Conservation (phyloP, 2,329 filamentous ascomycete genomes). For the Pestalotiopsis sp. region DNA sequence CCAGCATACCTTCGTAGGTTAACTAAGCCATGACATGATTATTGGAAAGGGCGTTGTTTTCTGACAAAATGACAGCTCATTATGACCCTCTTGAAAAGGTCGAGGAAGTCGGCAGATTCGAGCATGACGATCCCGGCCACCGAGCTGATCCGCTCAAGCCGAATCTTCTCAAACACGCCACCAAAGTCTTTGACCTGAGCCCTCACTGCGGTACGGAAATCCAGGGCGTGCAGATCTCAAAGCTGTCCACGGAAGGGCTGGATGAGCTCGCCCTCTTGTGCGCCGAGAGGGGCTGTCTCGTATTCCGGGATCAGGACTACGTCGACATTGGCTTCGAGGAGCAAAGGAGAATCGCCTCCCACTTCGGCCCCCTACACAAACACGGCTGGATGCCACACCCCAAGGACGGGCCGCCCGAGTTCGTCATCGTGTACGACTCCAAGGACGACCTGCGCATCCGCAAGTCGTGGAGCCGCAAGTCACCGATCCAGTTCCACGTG, state of each 20-base stretch:
- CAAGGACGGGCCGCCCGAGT: constrained; percentile 23
- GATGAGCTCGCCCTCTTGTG: constrained; percentile 25
- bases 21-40: neutral
- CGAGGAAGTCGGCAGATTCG: constrained; percentile 25
- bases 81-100: constrained; percentile 29
- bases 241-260: constrained; percentile 19
- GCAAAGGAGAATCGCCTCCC: constrained; percentile 22
- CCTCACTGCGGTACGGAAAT: constrained; percentile 29
- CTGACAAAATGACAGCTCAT: constrained; percentile 13
- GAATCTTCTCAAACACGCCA: constrained; percentile 24
- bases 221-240: constrained; percentile 22
- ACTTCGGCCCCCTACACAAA: constrained; percentile 26
- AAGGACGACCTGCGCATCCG: constrained; percentile 24
- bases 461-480: constrained; percentile 26
- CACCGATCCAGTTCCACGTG: constrained; percentile 27
- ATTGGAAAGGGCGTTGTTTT: neutral
- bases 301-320: constrained; percentile 23
- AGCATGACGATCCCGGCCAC: constrained; percentile 27
- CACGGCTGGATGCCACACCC: constrained; percentile 27
- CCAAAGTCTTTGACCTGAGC: constrained; percentile 25
- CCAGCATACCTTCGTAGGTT: neutral
- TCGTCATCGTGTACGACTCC: constrained; percentile 26
- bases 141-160: constrained; percentile 25
- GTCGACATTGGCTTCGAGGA: constrained; percentile 22
- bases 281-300: constrained; percentile 22